phyloP scores from a whole-genome alignment of 345 rosid genomes.

The Erodium maritimum region DNA sequence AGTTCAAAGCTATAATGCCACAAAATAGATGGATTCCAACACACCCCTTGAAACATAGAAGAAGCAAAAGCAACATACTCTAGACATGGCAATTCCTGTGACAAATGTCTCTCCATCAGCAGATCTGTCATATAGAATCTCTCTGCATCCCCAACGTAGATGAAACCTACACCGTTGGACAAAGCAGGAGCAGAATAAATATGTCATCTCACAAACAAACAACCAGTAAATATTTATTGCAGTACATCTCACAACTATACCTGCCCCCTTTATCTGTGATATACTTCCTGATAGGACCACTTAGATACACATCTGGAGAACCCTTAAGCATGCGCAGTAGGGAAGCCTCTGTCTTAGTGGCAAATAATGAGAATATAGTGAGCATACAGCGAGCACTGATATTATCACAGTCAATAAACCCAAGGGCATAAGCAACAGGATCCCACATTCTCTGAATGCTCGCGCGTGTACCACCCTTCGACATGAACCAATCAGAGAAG shows the following conservation, averaged over 20 bases:
- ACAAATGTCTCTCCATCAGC: slow-evolving; percentile 54
- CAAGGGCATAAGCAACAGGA: slow-evolving; percentile 99
- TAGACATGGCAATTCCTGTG: slow-evolving; percentile 79
- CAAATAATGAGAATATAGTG: slow-evolving; percentile 92
- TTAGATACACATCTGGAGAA: slow-evolving; percentile 85
- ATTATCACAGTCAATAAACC: slow-evolving; percentile 96
- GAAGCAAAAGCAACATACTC: slow-evolving; percentile 32
- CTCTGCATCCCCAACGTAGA: slow-evolving; percentile 97
- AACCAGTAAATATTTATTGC: neutral
- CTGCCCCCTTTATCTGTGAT: slow-evolving; percentile 85
- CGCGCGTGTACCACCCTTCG: slow-evolving; percentile 81
- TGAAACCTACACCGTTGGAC: slow-evolving; percentile 62
- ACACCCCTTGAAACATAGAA: neutral
- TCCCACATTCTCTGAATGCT: slow-evolving; percentile 99
- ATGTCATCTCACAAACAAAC: neutral
- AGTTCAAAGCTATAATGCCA: neutral
- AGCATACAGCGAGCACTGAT: slow-evolving; percentile 99
- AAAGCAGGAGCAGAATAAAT: slow-evolving; percentile 7
- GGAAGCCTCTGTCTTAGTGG: slow-evolving; percentile 99
- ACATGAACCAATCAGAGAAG: slow-evolving; percentile 97
- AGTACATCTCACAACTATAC: slow-evolving; percentile 18
- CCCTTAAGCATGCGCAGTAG: slow-evolving; percentile 97
- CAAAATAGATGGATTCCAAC: too few relatives aligned
- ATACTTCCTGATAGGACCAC: slow-evolving; percentile 86
- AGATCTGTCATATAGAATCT: slow-evolving; percentile 58